Conservation (phyloP, 2,329 filamentous ascomycete genomes). For the Calonectria crousiana region DNA sequence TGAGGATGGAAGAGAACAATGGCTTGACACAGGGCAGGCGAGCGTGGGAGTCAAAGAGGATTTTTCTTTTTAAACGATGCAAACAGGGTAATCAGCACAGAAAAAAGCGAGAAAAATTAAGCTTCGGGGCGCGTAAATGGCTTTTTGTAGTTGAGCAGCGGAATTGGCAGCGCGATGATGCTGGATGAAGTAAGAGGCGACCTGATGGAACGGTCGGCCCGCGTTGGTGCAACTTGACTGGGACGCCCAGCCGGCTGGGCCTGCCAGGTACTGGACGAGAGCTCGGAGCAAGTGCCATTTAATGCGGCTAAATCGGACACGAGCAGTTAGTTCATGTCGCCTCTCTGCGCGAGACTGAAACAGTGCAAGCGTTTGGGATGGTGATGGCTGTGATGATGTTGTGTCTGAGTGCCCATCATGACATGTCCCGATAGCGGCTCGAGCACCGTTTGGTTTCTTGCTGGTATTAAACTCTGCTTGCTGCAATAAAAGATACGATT, state of each 20-base stretch:
- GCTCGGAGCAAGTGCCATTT: conserved; percentile 2
- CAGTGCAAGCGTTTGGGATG: not conserved
- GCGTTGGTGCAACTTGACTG: conserved; percentile 20
- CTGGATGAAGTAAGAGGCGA: not conserved
- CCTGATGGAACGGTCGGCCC: conserved; percentile 11
- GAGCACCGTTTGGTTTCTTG: not conserved
- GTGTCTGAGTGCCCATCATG: conserved; percentile 2
- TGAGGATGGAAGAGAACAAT: not conserved
- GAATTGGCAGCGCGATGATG: not conserved
- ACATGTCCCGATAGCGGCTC: conserved; percentile 5
- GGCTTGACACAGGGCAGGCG: not conserved
- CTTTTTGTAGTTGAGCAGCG: conserved; percentile 23
- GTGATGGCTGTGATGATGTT: not conserved
- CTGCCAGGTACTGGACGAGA: not conserved
- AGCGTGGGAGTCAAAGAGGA: not conserved
- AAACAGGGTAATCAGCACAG: not conserved
- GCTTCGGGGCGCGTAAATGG: conserved; percentile 17
- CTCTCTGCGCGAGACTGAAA: conserved; percentile 9
- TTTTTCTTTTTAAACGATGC: not conserved
- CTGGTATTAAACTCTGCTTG: not conserved
- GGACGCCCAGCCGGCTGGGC: conserved; percentile 8
- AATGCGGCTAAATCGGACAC: conserved; percentile 10
- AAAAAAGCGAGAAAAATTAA: not conserved
- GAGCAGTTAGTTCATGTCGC: conserved; percentile 11
- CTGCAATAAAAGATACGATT: not conserved